A percentile compares a stretch with the other conserved stretches of the same genome.
Evolutionary conservation across 2,329 filamentous ascomycete species (phyloP).

Genomic region (Fusarium anguioides): DNA sequence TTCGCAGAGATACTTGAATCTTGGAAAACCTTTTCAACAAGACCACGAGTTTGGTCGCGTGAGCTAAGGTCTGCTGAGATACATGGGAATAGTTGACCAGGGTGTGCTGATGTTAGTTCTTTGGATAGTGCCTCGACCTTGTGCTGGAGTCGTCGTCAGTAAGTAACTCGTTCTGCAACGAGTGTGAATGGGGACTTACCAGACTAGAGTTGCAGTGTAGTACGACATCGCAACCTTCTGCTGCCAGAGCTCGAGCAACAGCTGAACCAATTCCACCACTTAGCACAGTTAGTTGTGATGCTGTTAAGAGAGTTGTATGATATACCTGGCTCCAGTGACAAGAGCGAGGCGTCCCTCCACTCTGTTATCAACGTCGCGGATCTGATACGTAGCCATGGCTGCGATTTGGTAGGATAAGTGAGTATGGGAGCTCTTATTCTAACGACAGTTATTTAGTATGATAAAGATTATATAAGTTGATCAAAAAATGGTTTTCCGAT

Average conservation of each 20-base stretch:
- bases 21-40: conserved; percentile 9
- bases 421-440: not conserved
- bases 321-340: conserved; percentile 29
- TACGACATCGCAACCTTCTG: conserved; percentile 28
- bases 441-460: not conserved
- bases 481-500: not conserved
- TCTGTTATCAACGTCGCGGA: conserved; percentile 22
- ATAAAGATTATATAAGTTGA: rapidly evolving
- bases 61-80: conserved; percentile 24
- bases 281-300: not conserved
- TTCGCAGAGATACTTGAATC: conserved; percentile 3
- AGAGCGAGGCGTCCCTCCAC: conserved; percentile 25
- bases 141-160: not conserved
- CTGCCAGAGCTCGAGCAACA: conserved; percentile 15
- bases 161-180: rapidly evolving
- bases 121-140: conserved; percentile 22
- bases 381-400: conserved; percentile 21
- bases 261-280: conserved; percentile 33
- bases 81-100: conserved; percentile 16
- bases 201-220: conserved; percentile 31
- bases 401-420: rapidly evolving
- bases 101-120: not conserved
- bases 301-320: not conserved
- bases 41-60: conserved; percentile 20
- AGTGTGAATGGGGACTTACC: not conserved